These are phyloP conservation scores for Sporobolus alterniflorus DNA, from an alignment of 202 grass and related monocot species.

Conservation along the genomic window DNA sequence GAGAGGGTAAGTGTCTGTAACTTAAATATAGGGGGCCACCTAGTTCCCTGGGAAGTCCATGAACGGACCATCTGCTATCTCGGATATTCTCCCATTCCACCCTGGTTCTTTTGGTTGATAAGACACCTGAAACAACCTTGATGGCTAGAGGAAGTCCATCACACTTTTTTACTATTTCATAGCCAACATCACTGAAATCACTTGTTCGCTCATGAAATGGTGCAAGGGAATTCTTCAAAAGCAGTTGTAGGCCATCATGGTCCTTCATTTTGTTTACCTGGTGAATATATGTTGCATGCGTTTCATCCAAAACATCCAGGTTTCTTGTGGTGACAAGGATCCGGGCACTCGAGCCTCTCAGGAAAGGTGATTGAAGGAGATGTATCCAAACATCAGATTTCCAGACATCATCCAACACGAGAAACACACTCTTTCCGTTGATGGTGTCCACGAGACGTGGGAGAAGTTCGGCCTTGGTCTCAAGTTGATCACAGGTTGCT, in stretches of 20 bases:
- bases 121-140: neutral
- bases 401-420: slow-evolving; percentile 3
- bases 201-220: neutral
- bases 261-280: neutral
- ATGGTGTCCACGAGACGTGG: neutral
- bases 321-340: slow-evolving; percentile 11
- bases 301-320: neutral
- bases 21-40: slow-evolving; percentile 4
- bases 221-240: neutral
- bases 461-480: neutral
- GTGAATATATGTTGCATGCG: neutral
- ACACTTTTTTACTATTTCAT: slow-evolving; percentile 2
- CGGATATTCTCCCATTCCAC: slow-evolving; percentile 6
- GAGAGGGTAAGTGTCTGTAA: neutral
- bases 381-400: slow-evolving; percentile 12
- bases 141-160: slow-evolving; percentile 16
- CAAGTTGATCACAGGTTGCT: neutral
- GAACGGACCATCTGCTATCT: neutral
- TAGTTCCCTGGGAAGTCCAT: slow-evolving; percentile 2
- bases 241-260: neutral
- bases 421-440: slow-evolving; percentile 29
- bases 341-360: neutral
- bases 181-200: slow-evolving; percentile 1
- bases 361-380: neutral
- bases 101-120: neutral